Conservation (phyloP, 495 filamentous ascomycete species). For the Penicillium verhagenii region DNA sequence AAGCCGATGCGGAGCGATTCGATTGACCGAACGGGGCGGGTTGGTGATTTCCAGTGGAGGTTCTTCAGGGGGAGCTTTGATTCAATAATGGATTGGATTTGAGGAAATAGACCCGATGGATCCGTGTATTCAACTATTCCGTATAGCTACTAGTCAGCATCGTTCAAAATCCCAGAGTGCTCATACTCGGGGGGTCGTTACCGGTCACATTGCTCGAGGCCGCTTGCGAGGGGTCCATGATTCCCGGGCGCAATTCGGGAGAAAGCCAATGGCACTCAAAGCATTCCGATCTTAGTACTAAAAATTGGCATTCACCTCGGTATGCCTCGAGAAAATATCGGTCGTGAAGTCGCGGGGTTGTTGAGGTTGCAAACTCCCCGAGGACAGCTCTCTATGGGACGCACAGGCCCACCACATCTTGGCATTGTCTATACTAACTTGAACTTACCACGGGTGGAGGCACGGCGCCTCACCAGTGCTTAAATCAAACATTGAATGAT, state of each 20-base stretch:
- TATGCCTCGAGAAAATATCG: background rate
- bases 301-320: slow-evolving; percentile 3
- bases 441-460: too few species aligned
- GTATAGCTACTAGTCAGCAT: slow-evolving; percentile 8
- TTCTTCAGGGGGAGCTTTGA: slow-evolving; percentile 84
- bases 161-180: background rate
- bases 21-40: slow-evolving; percentile 86
- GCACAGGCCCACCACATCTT: slow-evolving; percentile 22
- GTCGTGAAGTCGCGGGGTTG: slow-evolving; percentile 8
- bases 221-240: slow-evolving; percentile 48
- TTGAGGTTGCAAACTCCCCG: slow-evolving; percentile 5
- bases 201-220: slow-evolving; percentile 53
- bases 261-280: slow-evolving; percentile 22
- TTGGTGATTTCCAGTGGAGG: slow-evolving; percentile 94
- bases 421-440: slow-evolving; percentile 9
- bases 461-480: too few species aligned
- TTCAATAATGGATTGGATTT: slow-evolving; percentile 73
- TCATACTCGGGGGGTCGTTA: slow-evolving; percentile 17
- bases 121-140: slow-evolving; percentile 71
- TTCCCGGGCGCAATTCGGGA: slow-evolving; percentile 36
- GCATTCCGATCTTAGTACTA: slow-evolving; percentile 31
- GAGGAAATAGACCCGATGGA: slow-evolving; percentile 78
- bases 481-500: too few species aligned
- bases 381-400: slow-evolving; percentile 8
- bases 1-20: slow-evolving; percentile 88